Conservation (phyloP, 208 protist genomes). For the Eutreptiella sp. region DNA sequence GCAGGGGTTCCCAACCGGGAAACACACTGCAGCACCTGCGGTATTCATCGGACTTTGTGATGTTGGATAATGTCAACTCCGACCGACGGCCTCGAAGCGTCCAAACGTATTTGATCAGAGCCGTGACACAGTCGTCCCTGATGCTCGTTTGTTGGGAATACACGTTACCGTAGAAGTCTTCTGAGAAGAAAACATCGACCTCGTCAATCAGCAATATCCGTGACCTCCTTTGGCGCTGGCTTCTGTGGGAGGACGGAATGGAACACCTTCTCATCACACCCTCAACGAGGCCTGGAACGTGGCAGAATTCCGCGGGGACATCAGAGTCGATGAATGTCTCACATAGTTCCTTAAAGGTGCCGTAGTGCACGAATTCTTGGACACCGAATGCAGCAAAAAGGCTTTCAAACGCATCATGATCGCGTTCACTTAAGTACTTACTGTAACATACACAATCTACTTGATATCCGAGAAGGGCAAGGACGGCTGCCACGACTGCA, state of each 20-base stretch:
- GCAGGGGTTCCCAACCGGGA: not conserved
- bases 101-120: conserved; percentile 6
- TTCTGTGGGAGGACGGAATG: not conserved
- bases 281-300: not conserved
- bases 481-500: not conserved
- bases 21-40: not conserved
- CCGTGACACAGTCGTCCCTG: not conserved
- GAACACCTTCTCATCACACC: not conserved
- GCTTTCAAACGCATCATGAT: not conserved
- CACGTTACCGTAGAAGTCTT: conserved; percentile 14
- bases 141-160: not conserved
- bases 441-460: conserved; percentile 5
- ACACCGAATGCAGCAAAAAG: conserved; percentile 1
- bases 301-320: no score
- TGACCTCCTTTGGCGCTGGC: not conserved
- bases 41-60: not conserved
- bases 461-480: conserved; percentile 2
- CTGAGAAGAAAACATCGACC: conserved; percentile 14
- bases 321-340: not conserved
- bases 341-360: conserved; percentile 3
- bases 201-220: conserved; percentile 6
- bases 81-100: no score
- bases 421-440: not conserved
- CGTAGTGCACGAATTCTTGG: not conserved
- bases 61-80: not conserved